phyloP scores from a whole-genome alignment of 352 stramenopile genomes.

The Phytopythium vexans region DNA sequence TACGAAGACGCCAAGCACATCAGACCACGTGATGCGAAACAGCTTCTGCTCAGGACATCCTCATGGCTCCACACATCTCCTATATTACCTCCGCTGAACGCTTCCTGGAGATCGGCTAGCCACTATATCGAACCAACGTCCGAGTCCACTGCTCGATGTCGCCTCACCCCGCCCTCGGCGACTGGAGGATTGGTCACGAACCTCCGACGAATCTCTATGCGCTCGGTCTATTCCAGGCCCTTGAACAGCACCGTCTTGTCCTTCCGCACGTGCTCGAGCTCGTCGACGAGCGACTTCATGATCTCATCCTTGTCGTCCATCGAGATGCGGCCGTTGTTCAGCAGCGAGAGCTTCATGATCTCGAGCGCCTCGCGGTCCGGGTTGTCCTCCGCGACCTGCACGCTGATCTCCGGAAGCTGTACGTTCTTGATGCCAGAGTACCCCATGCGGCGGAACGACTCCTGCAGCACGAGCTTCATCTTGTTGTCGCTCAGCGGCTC shows the following conservation, averaged over 20 bases:
- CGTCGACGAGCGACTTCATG: slow-evolving; percentile 74
- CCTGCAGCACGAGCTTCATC: slow-evolving; percentile 60
- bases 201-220: too few species aligned
- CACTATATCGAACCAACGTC: too few species aligned
- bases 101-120: too few species aligned
- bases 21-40: too few species aligned
- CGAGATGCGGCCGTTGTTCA: slow-evolving; percentile 85
- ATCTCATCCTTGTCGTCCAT: slow-evolving; percentile 91
- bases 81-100: too few species aligned
- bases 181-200: too few species aligned
- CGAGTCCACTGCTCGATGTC: too few species aligned
- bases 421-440: slow-evolving; percentile 70
- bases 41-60: too few species aligned
- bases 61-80: too few species aligned
- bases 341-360: slow-evolving; percentile 88
- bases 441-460: slow-evolving; percentile 73
- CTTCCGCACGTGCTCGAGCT: slow-evolving; percentile 77
- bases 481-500: slow-evolving; percentile 56
- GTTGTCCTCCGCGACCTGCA: slow-evolving; percentile 60
- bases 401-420: slow-evolving; percentile 69
- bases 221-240: slow-evolving; percentile 44
- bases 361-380: slow-evolving; percentile 78
- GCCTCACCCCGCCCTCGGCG: too few species aligned
- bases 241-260: slow-evolving; percentile 87
- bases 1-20: too few species aligned